phyloP scores from a whole-genome alignment of 345 rosid genomes.

The Linum usitatissimum region DNA sequence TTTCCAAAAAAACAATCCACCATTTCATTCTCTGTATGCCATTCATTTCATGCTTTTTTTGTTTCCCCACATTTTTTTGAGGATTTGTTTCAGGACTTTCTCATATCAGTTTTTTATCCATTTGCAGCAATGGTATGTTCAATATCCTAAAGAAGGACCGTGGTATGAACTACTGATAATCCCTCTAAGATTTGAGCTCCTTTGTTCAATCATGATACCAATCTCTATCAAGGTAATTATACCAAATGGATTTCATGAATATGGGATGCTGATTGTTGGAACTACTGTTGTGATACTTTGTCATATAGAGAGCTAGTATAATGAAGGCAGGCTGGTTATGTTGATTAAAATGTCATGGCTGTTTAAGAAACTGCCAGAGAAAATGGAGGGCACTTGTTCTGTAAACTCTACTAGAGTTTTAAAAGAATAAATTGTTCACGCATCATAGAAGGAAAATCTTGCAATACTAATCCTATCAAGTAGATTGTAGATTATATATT shows the following conservation, averaged over 20 bases:
- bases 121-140: slow-evolving; percentile 93
- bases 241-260: not conserved
- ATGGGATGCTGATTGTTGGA: not conserved
- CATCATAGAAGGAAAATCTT: not conserved
- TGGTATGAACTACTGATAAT: slow-evolving; percentile 94
- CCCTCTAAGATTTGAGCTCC: slow-evolving; percentile 93
- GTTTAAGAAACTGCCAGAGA: not conserved
- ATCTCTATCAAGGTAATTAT: slow-evolving; percentile 79
- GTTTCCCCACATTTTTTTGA: not conserved
- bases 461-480: not conserved
- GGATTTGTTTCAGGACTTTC: not conserved
- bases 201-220: slow-evolving; percentile 99
- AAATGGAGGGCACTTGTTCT: not conserved
- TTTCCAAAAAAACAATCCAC: not conserved
- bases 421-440: not conserved
- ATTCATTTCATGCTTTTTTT: not conserved
- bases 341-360: not conserved
- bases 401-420: not conserved
- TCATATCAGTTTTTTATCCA: not conserved
- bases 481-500: too few species aligned
- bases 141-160: slow-evolving; percentile 78
- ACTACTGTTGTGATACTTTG: slow-evolving; percentile 5
- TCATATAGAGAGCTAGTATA: too few species aligned
- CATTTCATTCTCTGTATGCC: not conserved
- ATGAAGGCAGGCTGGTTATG: not conserved